Percentiles rank a stretch among this genome's conserved stretches.
These are phyloP conservation scores for Stylosanthes scabra DNA, from an alignment of 331 rosid species.

Conservation along the genomic window DNA sequence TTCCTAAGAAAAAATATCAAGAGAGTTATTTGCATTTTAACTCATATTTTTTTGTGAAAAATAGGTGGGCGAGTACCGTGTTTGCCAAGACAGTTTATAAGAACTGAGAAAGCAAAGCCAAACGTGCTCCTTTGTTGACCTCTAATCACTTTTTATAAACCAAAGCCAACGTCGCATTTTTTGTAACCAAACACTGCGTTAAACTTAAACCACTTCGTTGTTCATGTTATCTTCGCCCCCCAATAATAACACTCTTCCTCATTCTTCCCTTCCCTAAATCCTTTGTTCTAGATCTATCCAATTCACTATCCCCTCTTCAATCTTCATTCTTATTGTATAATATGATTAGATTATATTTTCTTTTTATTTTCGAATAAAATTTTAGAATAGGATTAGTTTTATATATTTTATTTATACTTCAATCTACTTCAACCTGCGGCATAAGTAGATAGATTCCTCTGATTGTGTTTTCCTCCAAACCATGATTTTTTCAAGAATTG, in stretches of 20 bases:
- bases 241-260: neutral
- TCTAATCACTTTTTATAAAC: neutral
- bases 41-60: too few species aligned
- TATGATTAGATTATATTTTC: too few species aligned
- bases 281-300: neutral
- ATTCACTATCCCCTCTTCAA: neutral
- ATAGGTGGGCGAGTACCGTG: too few species aligned
- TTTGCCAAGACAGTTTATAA: conserved; percentile 42
- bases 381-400: neutral
- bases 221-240: neutral
- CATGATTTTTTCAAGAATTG: conserved; percentile 73
- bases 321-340: neutral
- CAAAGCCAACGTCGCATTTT: neutral
- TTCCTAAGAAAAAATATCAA: too few species aligned
- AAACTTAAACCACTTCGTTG: neutral
- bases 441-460: neutral
- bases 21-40: too few species aligned
- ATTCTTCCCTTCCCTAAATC: neutral
- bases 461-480: conserved; percentile 22
- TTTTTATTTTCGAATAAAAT: neutral
- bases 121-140: conserved; percentile 41
- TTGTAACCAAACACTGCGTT: conserved; percentile 30
- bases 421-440: neutral
- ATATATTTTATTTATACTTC: neutral
- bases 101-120: neutral